These are phyloP conservation scores for Microbotryum lychnidis-dioicae DNA, from an alignment of 1,284 basidiomycete genomes.

Conservation along the genomic window DNA sequence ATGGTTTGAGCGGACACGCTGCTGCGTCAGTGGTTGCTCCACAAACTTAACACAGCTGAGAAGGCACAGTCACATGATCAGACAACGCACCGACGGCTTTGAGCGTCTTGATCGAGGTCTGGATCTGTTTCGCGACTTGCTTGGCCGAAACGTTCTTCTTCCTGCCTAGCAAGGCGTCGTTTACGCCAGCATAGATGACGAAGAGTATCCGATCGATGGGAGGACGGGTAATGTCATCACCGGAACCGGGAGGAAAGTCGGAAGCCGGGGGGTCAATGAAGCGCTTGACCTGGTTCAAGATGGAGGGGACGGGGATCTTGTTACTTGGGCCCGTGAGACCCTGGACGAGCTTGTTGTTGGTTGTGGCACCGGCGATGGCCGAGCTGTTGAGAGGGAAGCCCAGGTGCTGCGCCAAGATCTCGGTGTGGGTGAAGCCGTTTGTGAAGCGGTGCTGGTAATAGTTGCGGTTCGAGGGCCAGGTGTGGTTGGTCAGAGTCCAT, in stretches of 20 bases:
- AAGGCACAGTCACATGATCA: background rate
- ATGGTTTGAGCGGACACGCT: background rate
- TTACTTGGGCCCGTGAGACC: slow-evolving; percentile 6
- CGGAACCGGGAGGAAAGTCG: background rate
- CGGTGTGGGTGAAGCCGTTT: slow-evolving; percentile 1
- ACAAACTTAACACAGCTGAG: background rate
- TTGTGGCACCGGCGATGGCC: slow-evolving; percentile 13
- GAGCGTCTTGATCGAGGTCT: background rate
- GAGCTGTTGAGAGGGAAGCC: background rate
- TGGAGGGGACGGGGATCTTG: background rate
- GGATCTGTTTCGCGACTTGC: background rate
- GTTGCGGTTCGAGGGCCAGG: slow-evolving; percentile 10
- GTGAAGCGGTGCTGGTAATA: slow-evolving; percentile 15
- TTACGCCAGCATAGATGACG: slow-evolving; percentile 10
- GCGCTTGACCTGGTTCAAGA: slow-evolving; percentile 1
- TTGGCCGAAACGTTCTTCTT: background rate
- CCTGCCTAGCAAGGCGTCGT: slow-evolving; percentile 6
- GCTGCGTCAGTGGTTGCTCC: background rate
- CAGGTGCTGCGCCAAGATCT: background rate
- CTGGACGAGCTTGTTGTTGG: slow-evolving; percentile 5
- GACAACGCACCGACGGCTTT: background rate
- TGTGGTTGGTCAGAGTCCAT: slow-evolving; percentile 1
- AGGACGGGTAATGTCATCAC: background rate
- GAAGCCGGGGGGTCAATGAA: background rate
- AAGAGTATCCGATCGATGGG: background rate